Conservation (phyloP, 345 rosid species). For the Noccaea bulbosa region DNA sequence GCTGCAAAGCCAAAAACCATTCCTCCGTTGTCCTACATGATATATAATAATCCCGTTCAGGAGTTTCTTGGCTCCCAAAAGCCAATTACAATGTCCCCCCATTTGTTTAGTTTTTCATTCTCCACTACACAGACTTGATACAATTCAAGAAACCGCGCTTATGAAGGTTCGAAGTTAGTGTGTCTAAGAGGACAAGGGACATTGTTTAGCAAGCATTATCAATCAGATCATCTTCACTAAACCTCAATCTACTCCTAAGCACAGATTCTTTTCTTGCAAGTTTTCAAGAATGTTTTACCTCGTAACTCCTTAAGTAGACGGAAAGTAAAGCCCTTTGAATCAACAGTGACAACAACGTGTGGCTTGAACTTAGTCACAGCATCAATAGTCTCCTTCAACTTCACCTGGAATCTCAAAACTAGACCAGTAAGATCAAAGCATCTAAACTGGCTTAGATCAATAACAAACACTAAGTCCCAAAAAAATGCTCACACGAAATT, state of each 20-base stretch:
- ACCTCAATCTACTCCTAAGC: not conserved
- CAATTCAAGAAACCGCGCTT: not conserved
- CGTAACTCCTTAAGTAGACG: slow-evolving; percentile 76
- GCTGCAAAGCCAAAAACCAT: slow-evolving; percentile 75
- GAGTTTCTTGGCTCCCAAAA: not conserved
- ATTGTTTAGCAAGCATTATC: not conserved
- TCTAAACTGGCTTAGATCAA: not conserved
- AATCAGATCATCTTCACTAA: not conserved
- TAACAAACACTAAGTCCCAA: not conserved
- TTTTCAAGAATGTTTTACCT: slow-evolving; percentile 45
- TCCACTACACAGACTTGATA: not conserved
- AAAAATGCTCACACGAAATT: slow-evolving; percentile 68
- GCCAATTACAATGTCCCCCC: not conserved
- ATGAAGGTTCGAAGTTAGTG: too few species aligned
- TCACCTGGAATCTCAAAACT: slow-evolving; percentile 52
- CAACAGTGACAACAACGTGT: slow-evolving; percentile 88
- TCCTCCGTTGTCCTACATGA: slow-evolving; percentile 53
- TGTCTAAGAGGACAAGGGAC: not conserved
- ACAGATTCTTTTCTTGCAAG: slow-evolving; percentile 4
- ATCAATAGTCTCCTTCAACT: slow-evolving; percentile 68
- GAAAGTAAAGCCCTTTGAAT: slow-evolving; percentile 93
- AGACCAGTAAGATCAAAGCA: not conserved
- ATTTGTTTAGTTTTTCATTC: not conserved
- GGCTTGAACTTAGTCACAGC: slow-evolving; percentile 74
- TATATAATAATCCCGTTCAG: not conserved